Percentiles rank a stretch among this genome's conserved stretches.
Conservation (phyloP, 2,329 filamentous ascomycete species). For the Diplodia scrobiculata region DNA sequence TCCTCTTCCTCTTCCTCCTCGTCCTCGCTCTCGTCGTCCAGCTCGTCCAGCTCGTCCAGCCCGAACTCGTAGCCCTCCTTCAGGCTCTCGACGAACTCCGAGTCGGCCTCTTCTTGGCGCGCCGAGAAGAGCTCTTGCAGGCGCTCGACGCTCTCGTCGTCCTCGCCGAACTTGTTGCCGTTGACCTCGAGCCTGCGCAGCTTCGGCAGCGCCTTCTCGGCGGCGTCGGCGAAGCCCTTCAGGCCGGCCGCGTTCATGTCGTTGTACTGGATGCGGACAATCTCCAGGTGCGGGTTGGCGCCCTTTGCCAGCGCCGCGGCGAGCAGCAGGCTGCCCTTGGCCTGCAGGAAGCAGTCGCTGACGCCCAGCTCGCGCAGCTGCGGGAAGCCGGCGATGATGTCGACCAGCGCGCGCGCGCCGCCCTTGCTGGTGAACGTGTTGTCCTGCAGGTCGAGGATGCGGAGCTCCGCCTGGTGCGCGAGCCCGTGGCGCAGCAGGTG, state of each 20-base stretch:
- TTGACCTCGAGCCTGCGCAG: slow-evolving; percentile 90
- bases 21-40: slow-evolving; percentile 84
- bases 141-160: slow-evolving; percentile 70
- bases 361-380: slow-evolving; percentile 80
- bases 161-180: slow-evolving; percentile 90
- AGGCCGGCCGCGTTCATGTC: slow-evolving; percentile 81
- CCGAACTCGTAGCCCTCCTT: slow-evolving; percentile 58
- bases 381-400: slow-evolving; percentile 72
- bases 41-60: slow-evolving; percentile 68
- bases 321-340: slow-evolving; percentile 72
- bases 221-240: slow-evolving; percentile 69
- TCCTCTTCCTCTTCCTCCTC: slow-evolving; percentile 72
- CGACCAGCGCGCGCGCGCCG: slow-evolving; percentile 76
- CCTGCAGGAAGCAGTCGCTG: slow-evolving; percentile 81
- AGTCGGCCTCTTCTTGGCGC: slow-evolving; percentile 65
- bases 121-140: slow-evolving; percentile 68
- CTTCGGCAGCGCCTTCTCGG: slow-evolving; percentile 68
- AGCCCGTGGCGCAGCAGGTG: slow-evolving; percentile 79
- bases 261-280: slow-evolving; percentile 86
- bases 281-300: slow-evolving; percentile 76
- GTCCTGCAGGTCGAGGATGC: slow-evolving; percentile 88
- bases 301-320: slow-evolving; percentile 72
- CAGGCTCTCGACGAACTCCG: slow-evolving; percentile 30
- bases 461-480: slow-evolving; percentile 66
- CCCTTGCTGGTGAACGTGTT: slow-evolving; percentile 83